Conservation (phyloP, 2,329 filamentous ascomycete species). For the Onygenales sp. region DNA sequence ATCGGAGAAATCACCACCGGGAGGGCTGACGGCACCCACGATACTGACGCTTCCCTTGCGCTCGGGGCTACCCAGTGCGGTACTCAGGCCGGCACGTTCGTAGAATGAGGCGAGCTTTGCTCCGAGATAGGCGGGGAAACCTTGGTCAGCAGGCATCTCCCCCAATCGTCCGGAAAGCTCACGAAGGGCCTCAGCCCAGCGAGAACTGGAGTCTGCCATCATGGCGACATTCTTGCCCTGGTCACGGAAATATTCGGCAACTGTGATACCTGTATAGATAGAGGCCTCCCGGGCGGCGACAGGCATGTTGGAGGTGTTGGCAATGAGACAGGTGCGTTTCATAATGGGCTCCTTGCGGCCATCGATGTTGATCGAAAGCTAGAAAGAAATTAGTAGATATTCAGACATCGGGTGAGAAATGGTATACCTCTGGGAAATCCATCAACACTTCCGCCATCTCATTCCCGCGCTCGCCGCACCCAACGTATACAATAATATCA, state of each 20-base stretch:
- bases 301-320: conserved; percentile 99
- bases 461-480: conserved; percentile 87
- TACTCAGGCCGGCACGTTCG: conserved; percentile 87
- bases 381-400: background rate
- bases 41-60: conserved; percentile 91
- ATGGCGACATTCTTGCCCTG: conserved; percentile 96
- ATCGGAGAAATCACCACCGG: conserved; percentile 98
- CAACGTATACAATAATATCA: conserved; percentile 97
- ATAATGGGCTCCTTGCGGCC: conserved; percentile 97
- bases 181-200: conserved; percentile 97
- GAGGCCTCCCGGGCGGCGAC: conserved; percentile 96
- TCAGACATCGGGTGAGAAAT: background rate
- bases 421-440: conserved; percentile 79
- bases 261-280: conserved; percentile 94
- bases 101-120: conserved; percentile 98
- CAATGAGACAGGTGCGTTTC: conserved; percentile 98
- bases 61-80: conserved; percentile 78
- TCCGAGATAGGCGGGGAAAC: conserved; percentile 95
- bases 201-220: conserved; percentile 98
- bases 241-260: conserved; percentile 94
- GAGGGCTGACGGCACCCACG: conserved; percentile 92
- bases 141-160: conserved; percentile 99
- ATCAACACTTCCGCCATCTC: conserved; percentile 99
- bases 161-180: conserved; percentile 96
- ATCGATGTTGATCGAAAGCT: conserved; percentile 84